phyloP scores from a whole-genome alignment of 176 grass and related monocot genomes.

The Canna indica region DNA sequence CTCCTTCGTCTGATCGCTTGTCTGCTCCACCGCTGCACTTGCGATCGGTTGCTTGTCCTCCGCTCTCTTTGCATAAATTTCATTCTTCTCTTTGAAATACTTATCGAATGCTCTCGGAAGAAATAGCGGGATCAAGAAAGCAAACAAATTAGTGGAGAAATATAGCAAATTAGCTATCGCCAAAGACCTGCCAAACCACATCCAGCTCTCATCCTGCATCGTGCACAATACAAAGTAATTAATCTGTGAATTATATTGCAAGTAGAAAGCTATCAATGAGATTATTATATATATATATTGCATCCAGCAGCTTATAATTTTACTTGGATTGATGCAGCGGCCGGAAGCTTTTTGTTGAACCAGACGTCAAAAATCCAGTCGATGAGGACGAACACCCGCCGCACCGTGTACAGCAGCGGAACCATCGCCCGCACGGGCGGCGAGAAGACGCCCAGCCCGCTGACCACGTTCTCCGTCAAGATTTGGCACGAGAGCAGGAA shows the following conservation, averaged over 20 bases:
- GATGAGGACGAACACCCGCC: constrained; percentile 59
- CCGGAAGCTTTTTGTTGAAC: constrained; percentile 13
- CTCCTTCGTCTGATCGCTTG: neutral
- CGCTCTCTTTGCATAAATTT: constrained; percentile 29
- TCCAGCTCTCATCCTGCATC: constrained; percentile 46
- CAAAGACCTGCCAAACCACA: constrained; percentile 68
- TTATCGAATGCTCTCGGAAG: constrained; percentile 62
- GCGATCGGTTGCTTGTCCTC: constrained; percentile 54
- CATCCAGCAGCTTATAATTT: too few species aligned
- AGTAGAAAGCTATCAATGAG: neutral
- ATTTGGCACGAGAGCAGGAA: constrained; percentile 92
- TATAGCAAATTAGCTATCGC: constrained; percentile 55
- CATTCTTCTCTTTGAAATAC: constrained; percentile 60
- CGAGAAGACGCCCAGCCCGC: constrained; percentile 59
- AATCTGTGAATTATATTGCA: neutral
- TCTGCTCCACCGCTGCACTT: neutral
- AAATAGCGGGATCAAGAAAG: constrained; percentile 72
- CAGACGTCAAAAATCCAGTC: constrained; percentile 69
- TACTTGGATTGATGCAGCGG: constrained; percentile 24
- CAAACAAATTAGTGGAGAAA: constrained; percentile 71
- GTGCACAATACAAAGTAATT: neutral
- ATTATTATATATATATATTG: neutral
- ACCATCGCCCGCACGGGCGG: constrained; percentile 61
- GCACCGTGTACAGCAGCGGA: constrained; percentile 75
- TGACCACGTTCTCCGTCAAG: constrained; percentile 79